Base-by-base conservation (phyloP, 108 stramenopile genomes). In the Skeletonema potamos region DNA sequence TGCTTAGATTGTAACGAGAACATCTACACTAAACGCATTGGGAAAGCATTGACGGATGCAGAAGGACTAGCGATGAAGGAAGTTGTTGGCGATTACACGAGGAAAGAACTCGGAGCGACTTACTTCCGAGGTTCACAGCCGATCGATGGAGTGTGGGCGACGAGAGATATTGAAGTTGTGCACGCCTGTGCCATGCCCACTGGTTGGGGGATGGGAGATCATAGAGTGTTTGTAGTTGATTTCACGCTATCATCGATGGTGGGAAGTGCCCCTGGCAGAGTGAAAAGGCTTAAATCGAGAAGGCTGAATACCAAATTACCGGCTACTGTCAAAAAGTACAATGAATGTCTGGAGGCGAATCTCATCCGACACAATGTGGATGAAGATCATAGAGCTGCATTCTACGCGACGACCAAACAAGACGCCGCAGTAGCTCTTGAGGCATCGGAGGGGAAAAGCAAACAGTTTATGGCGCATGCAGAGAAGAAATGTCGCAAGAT, bases 401-500 rank as follows among this genome's bases (percentile, higher is more conserved):
- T 34, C 39, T 18, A 39, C 13, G 4, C 39, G 8, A 3, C 13
- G 1, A 48, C 32, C 0, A 33, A 20, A 37, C 34, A 41, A 1
- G 62, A 22, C 20, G 30, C 3, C 27, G 13, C 0, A 0, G 12
- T 2, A 3, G 13, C 13, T 27, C 24, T 73, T 10, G 63, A 64
- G 29, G 28, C 41, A 11, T 33, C 71, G 3, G 76, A 77, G n/a
- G 20, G n/a, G 8, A 29, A 71, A 43, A 3, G 18, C 0, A 8
- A 10, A 29, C 63, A 77, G 12, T 65, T 28, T n/a, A 77, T 64
- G 76, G 2, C 4, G 7, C 62, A 64, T 26, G 70, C 70, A 8
- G 76, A 77, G 37, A 64, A 72, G 63, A 56, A 43, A 0, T 77
- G 76, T 28, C 51, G 63, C 17, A 51, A 26, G 13, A 43, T 71